Conservation (phyloP, 768 basidiomycete species). For the Tulasnella sp. region DNA sequence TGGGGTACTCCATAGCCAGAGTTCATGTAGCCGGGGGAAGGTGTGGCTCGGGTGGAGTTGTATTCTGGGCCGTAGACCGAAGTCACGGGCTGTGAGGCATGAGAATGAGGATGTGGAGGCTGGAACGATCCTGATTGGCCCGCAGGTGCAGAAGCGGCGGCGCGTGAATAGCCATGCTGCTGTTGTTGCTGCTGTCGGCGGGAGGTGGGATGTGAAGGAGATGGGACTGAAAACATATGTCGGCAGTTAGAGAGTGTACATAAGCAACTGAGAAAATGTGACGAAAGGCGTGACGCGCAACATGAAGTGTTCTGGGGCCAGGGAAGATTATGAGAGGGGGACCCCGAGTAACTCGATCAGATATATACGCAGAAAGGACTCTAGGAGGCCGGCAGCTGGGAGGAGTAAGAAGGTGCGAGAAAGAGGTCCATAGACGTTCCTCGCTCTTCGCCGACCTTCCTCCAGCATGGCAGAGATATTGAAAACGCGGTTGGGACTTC, state of each 20-base stretch:
- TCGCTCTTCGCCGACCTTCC: neutral
- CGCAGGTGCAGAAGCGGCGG: neutral
- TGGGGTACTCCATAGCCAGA: constrained; percentile 16
- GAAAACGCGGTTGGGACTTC: neutral
- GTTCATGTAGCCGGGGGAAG: constrained; percentile 21
- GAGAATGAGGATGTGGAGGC: constrained; percentile 14
- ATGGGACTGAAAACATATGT: neutral
- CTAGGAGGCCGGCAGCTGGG: neutral
- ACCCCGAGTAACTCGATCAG: neutral
- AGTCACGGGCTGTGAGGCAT: neutral
- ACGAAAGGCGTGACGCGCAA: neutral
- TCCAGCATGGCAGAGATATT: neutral
- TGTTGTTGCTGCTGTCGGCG: neutral
- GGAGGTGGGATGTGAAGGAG: neutral
- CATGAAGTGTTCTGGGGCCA: neutral
- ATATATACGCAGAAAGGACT: neutral
- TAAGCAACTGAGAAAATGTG: neutral
- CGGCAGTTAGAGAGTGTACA: neutral
- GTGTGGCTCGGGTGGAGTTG: constrained; percentile 16
- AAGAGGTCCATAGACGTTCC: neutral
- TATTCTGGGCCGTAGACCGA: constrained; percentile 7
- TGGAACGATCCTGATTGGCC: constrained; percentile 4
- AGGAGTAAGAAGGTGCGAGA: neutral
- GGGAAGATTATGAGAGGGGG: neutral
- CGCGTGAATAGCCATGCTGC: constrained; percentile 10